Evolutionary conservation across 108 stramenopile species (phyloP).

Genomic region (Fragilariopsis cylindrus): DNA sequence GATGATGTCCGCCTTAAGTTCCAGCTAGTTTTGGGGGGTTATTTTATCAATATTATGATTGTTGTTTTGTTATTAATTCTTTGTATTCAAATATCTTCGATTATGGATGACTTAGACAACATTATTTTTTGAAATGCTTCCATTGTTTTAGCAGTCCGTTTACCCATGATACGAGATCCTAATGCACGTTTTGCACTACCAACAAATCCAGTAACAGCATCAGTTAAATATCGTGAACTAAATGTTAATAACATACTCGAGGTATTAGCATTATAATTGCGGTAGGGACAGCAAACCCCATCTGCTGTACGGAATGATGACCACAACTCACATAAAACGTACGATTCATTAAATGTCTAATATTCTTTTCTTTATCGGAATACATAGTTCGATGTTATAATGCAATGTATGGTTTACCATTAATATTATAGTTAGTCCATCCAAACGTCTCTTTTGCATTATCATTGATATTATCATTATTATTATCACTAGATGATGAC

Average conservation of each 20-base stretch:
- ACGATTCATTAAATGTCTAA: neutral
- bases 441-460: constrained; percentile 40
- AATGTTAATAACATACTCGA: constrained; percentile 38
- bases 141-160: too few species aligned
- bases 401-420: constrained; percentile 51
- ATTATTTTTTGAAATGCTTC: too few species aligned
- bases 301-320: constrained; percentile 59
- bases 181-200: constrained; percentile 49
- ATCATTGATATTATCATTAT: neutral
- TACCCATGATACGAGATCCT: constrained; percentile 52
- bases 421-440: constrained; percentile 61
- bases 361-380: too few species aligned
- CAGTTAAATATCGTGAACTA: constrained; percentile 49
- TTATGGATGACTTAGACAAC: too few species aligned
- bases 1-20: too few species aligned
- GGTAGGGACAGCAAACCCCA: constrained; percentile 44
- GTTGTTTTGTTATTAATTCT: too few species aligned
- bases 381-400: constrained; percentile 36
- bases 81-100: too few species aligned
- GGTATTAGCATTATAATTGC: too few species aligned
- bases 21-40: too few species aligned
- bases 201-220: constrained; percentile 58
- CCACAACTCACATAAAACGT: constrained; percentile 58
- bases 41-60: too few species aligned
- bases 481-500: constrained; percentile 36